Evolutionary conservation across 331 rosid genomes (phyloP), one percentile per base, ranked within the genome.

Genomic region (Dryas integrifolia): DNA sequence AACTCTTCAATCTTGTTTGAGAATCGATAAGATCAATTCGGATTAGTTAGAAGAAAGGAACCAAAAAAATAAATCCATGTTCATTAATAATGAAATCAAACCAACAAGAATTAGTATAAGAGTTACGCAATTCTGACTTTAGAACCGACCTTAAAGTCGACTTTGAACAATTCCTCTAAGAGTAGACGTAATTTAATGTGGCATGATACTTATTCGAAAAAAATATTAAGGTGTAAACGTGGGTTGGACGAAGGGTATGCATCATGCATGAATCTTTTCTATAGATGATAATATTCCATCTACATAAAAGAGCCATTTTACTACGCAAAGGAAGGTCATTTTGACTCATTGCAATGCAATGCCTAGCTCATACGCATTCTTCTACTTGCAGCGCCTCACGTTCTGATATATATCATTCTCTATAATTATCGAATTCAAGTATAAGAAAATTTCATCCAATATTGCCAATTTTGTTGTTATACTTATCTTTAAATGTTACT

Each of bases 311-410:
- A 7, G 30, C 35, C 10, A 62, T 62, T 63, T 40, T 47, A 40
- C 69, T 41, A 63, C 51, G 51, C 69, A 63, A 63, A 16, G 69
- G 69, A 63, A 16, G 69, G 69, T 18, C 69, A 16, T 16, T 43
- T 2, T 24, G 64, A 58, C 41, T 24, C 58, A 2, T 21, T 30
- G 35, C 35, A 30, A 30, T 30, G 35, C 35, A 30, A 30, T 30
- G 35, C 35, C 35, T 30, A 30, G 11, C 6, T n/a, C 58, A 53
- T 4, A 40, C 21, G 65, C 65, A 58, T 58, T 58, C 60, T 56
- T 56, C 61, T 56, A 56, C 61, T 56, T 56, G 15, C 39, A 24
- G 39, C 24, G 24, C 24, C 3, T n/a, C 62, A 57, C 39, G 62
- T 57, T 30, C 35, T 30, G 35, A 30, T 9, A 24, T 21, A 8